phyloP scores from a whole-genome alignment of 495 filamentous ascomycete species.

The Aspergillus avenaceus region DNA sequence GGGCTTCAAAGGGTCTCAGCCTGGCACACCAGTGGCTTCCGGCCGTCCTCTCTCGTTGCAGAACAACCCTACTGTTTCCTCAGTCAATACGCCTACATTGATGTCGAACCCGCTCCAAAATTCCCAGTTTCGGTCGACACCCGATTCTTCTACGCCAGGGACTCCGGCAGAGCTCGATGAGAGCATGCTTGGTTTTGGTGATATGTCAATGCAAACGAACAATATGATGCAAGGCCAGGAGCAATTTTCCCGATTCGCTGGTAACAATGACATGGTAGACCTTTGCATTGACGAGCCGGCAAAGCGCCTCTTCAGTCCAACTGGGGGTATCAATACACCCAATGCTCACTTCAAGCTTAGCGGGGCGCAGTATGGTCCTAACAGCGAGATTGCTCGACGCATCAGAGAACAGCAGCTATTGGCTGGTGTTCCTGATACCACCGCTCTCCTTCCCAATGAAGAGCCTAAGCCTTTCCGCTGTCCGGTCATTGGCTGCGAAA shows the following conservation, averaged over 20 bases:
- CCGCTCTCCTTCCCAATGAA: conserved; percentile 48
- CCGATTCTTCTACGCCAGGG: conserved; percentile 70
- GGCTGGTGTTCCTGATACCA: conserved; percentile 56
- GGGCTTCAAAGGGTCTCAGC: conserved; percentile 78
- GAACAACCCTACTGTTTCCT: conserved; percentile 96
- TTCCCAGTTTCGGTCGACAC: conserved; percentile 62
- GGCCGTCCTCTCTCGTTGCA: conserved; percentile 64
- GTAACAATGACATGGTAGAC: conserved; percentile 57
- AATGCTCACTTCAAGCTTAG: conserved; percentile 67
- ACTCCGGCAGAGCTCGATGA: conserved; percentile 66
- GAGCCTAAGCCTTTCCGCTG: conserved; percentile 97
- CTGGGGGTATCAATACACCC: conserved; percentile 65
- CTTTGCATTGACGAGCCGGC: conserved; percentile 93
- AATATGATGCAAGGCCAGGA: conserved; percentile 53
- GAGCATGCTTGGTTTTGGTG: conserved; percentile 50
- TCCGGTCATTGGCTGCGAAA: conserved; percentile 97
- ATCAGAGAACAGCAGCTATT: conserved; percentile 71
- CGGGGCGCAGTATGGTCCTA: conserved; percentile 68
- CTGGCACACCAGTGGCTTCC: conserved; percentile 75
- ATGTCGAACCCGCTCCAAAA: conserved; percentile 60
- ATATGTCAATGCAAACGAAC: conserved; percentile 54
- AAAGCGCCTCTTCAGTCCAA: conserved; percentile 85
- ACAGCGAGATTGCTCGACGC: conserved; percentile 67
- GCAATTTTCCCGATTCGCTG: conserved; percentile 41
- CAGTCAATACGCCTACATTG: conserved; percentile 90